Base-by-base conservation (phyloP, 805 yeast genomes). In the Ogataea sp. region DNA sequence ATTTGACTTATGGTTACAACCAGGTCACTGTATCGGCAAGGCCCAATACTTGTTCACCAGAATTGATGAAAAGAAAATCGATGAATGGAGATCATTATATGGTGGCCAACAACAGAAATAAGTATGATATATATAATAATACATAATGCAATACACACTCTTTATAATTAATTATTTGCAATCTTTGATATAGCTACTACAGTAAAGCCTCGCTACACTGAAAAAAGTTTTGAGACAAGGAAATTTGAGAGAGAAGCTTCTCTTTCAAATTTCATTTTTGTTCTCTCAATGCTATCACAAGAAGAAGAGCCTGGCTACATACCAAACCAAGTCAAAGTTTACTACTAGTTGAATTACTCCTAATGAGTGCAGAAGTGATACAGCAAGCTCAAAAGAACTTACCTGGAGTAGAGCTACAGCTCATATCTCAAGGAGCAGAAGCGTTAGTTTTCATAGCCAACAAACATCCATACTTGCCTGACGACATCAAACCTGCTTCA, bases 41-140 rank as follows among this genome's bases (percentile, higher is more conserved):
- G 90, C 97, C 15, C 85, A 86, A 66, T 88, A 93, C 65, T 70
- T 93, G 65, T 93, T 93, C 73, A 75, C 72, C 56, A 80, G 96
- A 67, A 93, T 93, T 51, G 97, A 90, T 49, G 95, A 85, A 55
- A 79, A 79, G 66, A 82, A 83, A 70, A 71, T 89, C 45, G 93
- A 77, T 9, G 83, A 77, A 54, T 87, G 97, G 95, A 82, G 95
- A 68, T 63, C 67, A 39, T 73, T 75, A 61, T 93, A 83, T 56
- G 95, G 97, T 43, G 97, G 97, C 34, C 70, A 77, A 50, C 81
- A 82, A 55, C 61, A 47, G 38, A 43, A 48, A 32, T 24, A 20
- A 26, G 29, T 14, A 15, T 25, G 16, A 21, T 11, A n/a, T 20
- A 16, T 34, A 25, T n/a, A 9, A n/a, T n/a, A n/a, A n/a, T n/a